Evolutionary conservation across 768 basidiomycete species (phyloP).

Genomic region (Sutorius australiensis): DNA sequence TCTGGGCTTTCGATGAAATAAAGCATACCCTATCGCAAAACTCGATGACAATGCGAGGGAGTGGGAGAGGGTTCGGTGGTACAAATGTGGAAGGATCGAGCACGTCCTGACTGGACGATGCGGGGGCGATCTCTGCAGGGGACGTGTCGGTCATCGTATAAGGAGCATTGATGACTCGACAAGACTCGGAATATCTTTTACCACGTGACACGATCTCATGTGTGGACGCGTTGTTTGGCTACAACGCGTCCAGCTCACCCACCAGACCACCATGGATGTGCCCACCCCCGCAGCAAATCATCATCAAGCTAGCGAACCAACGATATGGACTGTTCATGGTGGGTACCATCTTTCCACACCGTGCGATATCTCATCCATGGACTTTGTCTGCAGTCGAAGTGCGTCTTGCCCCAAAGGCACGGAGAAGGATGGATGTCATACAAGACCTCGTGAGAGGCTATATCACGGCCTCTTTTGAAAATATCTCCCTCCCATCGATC

Average conservation of each 20-base stretch:
- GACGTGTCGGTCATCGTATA: constrained; percentile 25
- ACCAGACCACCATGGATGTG: constrained; percentile 13
- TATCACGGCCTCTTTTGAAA: constrained; percentile 53
- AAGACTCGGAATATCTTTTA: not conserved
- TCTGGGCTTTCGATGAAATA: not conserved
- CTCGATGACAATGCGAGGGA: constrained; percentile 74
- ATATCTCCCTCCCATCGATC: constrained; percentile 65
- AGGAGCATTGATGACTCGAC: no score
- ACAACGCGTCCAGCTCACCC: constrained; percentile 14
- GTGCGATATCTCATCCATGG: not conserved
- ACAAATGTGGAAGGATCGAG: constrained; percentile 53
- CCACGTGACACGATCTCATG: constrained; percentile 33
- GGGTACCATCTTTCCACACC: constrained; percentile 10
- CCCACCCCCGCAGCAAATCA: not conserved
- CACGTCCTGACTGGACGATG: constrained; percentile 16
- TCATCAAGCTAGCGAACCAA: constrained; percentile 2
- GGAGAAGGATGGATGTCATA: constrained; percentile 74
- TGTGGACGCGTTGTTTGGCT: constrained; percentile 53
- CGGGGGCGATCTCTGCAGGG: constrained; percentile 3
- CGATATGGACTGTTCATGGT: constrained; percentile 69
- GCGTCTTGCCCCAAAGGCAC: constrained; percentile 62
- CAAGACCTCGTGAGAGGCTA: constrained; percentile 58
- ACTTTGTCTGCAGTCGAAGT: constrained; percentile 65
- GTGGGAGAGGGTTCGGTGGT: constrained; percentile 45
- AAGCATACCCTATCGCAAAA: constrained; percentile 83